These are phyloP conservation scores for Grigorovia humatica DNA, from an alignment of 805 yeast genomes.

Conservation along the genomic window DNA sequence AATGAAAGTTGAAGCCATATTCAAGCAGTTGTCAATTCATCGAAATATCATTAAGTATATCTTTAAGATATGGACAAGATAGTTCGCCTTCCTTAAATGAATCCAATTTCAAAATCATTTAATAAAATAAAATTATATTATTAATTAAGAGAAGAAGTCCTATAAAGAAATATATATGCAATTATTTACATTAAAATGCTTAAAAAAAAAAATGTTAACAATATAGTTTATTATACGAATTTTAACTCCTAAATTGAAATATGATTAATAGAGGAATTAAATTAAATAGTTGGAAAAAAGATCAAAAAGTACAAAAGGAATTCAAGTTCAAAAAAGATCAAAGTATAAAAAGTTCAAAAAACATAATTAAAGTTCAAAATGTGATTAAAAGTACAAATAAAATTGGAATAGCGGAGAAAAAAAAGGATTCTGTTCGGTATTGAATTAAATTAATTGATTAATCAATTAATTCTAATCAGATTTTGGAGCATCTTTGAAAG, in stretches of 20 bases:
- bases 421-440: no score
- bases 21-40: no score
- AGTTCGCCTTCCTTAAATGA: no score
- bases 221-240: background rate
- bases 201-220: background rate
- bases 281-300: background rate
- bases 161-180: background rate
- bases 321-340: background rate
- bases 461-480: slow-evolving; percentile 18
- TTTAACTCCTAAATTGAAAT: background rate
- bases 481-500: slow-evolving; percentile 98
- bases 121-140: background rate
- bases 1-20: no score
- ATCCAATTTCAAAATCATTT: background rate
- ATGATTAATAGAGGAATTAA: background rate
- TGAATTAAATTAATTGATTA: background rate
- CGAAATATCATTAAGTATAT: no score
- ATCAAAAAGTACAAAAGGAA: background rate
- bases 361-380: background rate
- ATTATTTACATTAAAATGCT: background rate
- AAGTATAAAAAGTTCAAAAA: background rate
- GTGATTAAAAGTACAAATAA: background rate
- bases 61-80: no score
- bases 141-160: background rate
- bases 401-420: background rate